Percentiles rank a stretch among this genome's conserved stretches.
phyloP scores from a whole-genome alignment of 805 yeast genomes.

The Barnettozyma sucrosica region DNA sequence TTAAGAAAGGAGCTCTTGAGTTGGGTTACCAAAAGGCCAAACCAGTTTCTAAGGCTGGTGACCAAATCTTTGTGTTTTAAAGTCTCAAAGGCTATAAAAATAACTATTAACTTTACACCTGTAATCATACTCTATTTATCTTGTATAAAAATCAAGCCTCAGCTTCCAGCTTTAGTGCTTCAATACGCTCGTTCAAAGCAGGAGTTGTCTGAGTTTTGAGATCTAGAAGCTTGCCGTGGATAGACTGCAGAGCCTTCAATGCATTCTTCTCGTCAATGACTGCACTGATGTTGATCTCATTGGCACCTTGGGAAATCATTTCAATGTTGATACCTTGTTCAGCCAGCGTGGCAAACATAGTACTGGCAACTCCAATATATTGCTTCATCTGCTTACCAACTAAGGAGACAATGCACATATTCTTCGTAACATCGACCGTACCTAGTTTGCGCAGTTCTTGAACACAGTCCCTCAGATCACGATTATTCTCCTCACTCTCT shows the following conservation, averaged over 20 bases:
- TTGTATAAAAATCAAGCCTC: background rate
- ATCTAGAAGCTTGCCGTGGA: constrained; percentile 73
- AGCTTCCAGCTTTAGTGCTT: constrained; percentile 36
- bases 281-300: constrained; percentile 94
- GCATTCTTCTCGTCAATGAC: constrained; percentile 84
- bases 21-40: constrained; percentile 81
- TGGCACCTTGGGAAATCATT: constrained; percentile 98
- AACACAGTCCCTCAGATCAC: constrained; percentile 62
- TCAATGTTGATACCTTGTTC: constrained; percentile 90
- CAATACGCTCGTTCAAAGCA: constrained; percentile 38
- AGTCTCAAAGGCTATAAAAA: background rate
- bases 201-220: constrained; percentile 27
- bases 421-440: constrained; percentile 78
- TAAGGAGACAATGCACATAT: constrained; percentile 85
- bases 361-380: constrained; percentile 93
- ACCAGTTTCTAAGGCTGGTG: constrained; percentile 85
- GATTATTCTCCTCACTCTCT: constrained; percentile 49
- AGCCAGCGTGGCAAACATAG: constrained; percentile 92
- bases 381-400: constrained; percentile 98
- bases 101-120: too few species aligned
- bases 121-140: background rate
- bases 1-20: constrained; percentile 68
- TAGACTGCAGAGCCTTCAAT: constrained; percentile 75
- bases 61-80: constrained; percentile 85
- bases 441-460: constrained; percentile 78